Conservation (phyloP, 2,329 filamentous ascomycete genomes). For the Aspergillus pseudoglaucus region DNA sequence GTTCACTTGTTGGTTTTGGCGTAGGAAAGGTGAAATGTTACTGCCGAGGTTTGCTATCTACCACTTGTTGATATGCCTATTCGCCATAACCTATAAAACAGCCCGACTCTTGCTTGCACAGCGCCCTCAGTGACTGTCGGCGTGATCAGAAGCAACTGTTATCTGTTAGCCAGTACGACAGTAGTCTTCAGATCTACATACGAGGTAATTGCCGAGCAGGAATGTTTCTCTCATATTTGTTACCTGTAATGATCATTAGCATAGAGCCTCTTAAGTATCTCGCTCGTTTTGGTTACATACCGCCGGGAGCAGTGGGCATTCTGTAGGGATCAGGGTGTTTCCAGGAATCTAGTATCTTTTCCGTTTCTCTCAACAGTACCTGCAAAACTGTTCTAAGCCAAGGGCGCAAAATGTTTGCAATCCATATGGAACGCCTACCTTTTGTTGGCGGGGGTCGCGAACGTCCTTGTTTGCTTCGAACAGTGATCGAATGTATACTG, state of each 20-base stretch:
- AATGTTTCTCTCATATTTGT: slow-evolving; percentile 93
- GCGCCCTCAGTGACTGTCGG: slow-evolving; percentile 3
- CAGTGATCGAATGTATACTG: slow-evolving; percentile 86
- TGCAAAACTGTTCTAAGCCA: slow-evolving; percentile 32
- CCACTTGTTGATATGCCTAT: no score
- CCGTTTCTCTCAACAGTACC: slow-evolving; percentile 80
- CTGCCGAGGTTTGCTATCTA: no score
- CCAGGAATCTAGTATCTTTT: slow-evolving; percentile 83
- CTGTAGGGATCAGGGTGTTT: slow-evolving; percentile 95
- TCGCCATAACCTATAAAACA: background rate
- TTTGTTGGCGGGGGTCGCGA: slow-evolving; percentile 75
- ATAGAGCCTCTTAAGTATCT: background rate
- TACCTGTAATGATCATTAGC: slow-evolving; percentile 51
- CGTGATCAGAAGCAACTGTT: slow-evolving; percentile 1
- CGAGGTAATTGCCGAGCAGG: slow-evolving; percentile 72
- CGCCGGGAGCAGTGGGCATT: slow-evolving; percentile 85
- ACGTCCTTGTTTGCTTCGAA: slow-evolving; percentile 91
- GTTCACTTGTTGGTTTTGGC: no score
- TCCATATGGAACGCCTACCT: slow-evolving; percentile 48
- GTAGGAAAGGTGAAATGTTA: no score
- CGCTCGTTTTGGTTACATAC: slow-evolving; percentile 45
- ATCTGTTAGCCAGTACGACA: background rate
- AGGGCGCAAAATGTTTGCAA: background rate
- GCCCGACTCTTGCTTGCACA: background rate
- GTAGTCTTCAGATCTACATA: slow-evolving; percentile 46